Percentiles rank a stretch among this genome's conserved stretches.
These are phyloP conservation scores for Parachaetomium inaequale DNA, from an alignment of 495 filamentous ascomycete genomes.

Conservation along the genomic window DNA sequence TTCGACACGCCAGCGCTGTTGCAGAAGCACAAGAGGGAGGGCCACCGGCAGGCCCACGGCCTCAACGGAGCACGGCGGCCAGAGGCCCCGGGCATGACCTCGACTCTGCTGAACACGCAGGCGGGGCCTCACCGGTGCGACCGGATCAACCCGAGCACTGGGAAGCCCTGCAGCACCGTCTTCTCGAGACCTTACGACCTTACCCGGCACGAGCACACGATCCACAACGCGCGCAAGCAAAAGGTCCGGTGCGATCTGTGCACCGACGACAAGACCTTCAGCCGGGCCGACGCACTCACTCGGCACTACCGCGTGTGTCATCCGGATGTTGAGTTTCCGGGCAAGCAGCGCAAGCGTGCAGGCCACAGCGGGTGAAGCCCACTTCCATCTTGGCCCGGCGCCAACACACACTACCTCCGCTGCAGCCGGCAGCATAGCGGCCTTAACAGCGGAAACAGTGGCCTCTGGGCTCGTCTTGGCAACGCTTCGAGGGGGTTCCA, in stretches of 20 bases:
- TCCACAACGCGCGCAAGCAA: constrained; percentile 89
- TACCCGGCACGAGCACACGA: constrained; percentile 94
- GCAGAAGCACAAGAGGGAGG: constrained; percentile 94
- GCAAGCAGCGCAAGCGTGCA: constrained; percentile 53
- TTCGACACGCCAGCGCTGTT: constrained; percentile 84
- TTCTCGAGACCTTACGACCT: constrained; percentile 99
- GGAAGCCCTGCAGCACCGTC: constrained; percentile 91
- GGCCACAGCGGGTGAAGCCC: constrained; percentile 18
- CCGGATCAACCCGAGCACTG: constrained; percentile 90
- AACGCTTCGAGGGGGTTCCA: constrained; percentile 1
- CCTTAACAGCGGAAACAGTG: neutral
- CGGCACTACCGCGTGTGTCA: constrained; percentile 90
- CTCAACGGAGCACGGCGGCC: constrained; percentile 27
- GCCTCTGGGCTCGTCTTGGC: neutral
- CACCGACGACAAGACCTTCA: constrained; percentile 97
- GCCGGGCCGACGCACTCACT: constrained; percentile 84
- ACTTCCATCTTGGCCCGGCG: neutral
- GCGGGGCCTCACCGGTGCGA: constrained; percentile 51
- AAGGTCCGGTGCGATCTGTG: constrained; percentile 94
- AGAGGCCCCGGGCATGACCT: constrained; percentile 25
- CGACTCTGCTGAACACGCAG: constrained; percentile 30
- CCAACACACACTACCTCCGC: neutral
- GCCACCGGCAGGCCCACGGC: constrained; percentile 65
- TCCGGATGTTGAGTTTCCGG: constrained; percentile 76
- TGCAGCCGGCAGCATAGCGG: neutral